Evolutionary conservation across 164 flowering plant genomes (phyloP), one percentile per base, ranked within the genome.

Genomic region (Platanus orientalis): DNA sequence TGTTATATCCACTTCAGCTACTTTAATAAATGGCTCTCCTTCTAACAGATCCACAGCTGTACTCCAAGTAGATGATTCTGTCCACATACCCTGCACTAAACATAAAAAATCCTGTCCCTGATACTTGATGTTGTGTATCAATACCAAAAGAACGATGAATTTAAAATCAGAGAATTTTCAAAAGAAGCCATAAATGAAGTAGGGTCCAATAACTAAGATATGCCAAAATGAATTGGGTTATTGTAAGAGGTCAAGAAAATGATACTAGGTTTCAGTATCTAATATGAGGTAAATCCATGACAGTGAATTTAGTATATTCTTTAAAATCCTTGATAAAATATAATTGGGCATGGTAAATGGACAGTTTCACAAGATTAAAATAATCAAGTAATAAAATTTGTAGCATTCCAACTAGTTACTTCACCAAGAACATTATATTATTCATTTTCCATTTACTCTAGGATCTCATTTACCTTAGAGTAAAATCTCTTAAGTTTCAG

Each of bases 1-100:
- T 24, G 76, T 75, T 73, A 82, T 85, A 71, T 73, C 79, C n/a
- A 92, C 88, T 54, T 95, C 97, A 13, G 94, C 81, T 71, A 95
- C 86, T 74, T 83, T 83, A 64, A 95, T 86, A 65, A 95, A 92
- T 51, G 91, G 81, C 59, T 92, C 97, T 19, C 99, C 99, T 79
- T 94, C 92, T 62, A 95, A 77, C 56, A 97, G 99, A 81, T 95
- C 96, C 65, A 82, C 51, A 68, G 89, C 65, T 0, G 82, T 81
- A 63, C 74, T 82, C 87, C 84, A 85, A 45, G 7, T 72, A 25
- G 92, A 79, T n/a, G 97, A 73, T 62, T 68, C 67, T 6, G 63
- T 75, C 99, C 99, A 95, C 54, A 78, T 85, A 9, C 99, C 99
- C 80, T 92, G 92, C 77, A 92, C 99, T 90, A 64, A 34, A 71